Conservation (phyloP, 768 basidiomycete species). For the Hypholoma sublateritium region DNA sequence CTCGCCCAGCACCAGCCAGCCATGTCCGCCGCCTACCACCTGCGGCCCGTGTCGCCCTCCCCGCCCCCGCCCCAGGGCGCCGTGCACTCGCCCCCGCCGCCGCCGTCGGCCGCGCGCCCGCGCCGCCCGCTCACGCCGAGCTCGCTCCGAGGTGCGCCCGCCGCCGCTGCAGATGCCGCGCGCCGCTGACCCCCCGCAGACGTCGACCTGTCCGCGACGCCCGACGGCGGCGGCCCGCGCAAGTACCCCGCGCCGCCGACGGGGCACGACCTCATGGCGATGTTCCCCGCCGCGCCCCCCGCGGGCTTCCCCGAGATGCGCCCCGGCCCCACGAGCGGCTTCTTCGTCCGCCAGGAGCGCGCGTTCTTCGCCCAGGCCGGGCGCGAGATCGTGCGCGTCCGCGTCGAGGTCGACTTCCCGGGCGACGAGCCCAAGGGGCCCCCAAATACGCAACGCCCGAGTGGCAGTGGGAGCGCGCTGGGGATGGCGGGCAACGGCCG, state of each 20-base stretch:
- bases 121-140: constrained; percentile 65
- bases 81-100: neutral
- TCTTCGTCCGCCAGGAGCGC: constrained; percentile 74
- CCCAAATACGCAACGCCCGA: too few species aligned
- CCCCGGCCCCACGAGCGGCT: constrained; percentile 67
- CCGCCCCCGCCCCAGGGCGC: constrained; percentile 35
- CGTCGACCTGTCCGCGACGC: constrained; percentile 58
- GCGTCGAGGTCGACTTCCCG: constrained; percentile 65
- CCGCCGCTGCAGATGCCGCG: neutral
- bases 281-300: constrained; percentile 75
- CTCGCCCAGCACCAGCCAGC: constrained; percentile 11
- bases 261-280: constrained; percentile 82
- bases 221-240: constrained; percentile 39
- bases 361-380: constrained; percentile 81
- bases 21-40: constrained; percentile 43
- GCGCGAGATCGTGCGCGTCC: constrained; percentile 73
- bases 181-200: constrained; percentile 36
- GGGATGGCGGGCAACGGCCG: constrained; percentile 12
- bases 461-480: neutral
- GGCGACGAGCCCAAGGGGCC: constrained; percentile 23
- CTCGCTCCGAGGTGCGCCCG: constrained; percentile 52
- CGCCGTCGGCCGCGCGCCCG: constrained; percentile 17
- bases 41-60: constrained; percentile 56
- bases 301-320: constrained; percentile 53
- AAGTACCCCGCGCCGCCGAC: constrained; percentile 77